These are phyloP conservation scores for Taphrina pruni DNA, from an alignment of 1,139 yeast species.

Conservation along the genomic window DNA sequence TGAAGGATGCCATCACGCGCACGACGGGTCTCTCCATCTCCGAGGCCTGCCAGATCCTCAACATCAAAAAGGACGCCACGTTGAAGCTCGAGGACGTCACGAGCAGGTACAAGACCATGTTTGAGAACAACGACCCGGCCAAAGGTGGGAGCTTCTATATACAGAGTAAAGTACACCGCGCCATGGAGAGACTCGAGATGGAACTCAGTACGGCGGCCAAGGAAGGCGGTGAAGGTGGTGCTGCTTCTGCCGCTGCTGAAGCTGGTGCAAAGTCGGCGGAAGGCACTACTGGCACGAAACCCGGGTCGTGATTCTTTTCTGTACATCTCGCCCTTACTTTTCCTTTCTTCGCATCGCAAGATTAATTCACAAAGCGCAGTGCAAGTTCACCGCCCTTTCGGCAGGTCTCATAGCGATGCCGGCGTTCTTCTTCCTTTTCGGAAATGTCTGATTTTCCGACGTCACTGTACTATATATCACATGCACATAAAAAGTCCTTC, in stretches of 20 bases:
- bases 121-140: constrained; percentile 86
- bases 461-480: not conserved
- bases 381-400: not conserved
- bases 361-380: not conserved
- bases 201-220: constrained; percentile 23
- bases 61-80: constrained; percentile 61
- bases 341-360: not conserved
- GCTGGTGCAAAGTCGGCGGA: constrained; percentile 9
- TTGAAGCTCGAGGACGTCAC: constrained; percentile 68
- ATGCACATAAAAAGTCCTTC: not conserved
- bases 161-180: constrained; percentile 88
- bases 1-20: constrained; percentile 43
- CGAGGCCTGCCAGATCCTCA: constrained; percentile 90
- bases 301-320: not conserved
- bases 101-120: constrained; percentile 78
- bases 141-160: constrained; percentile 92
- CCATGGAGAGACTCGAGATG: constrained; percentile 63
- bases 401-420: constrained; percentile 3
- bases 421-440: not conserved
- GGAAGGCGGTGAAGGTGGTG: constrained; percentile 14
- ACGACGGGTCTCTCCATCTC: constrained; percentile 62
- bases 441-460: not conserved
- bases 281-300: not conserved
- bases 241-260: not conserved
- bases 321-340: not conserved